Conservation (phyloP, 2,329 filamentous ascomycete species). For the Trichoderma afroharzianum region DNA sequence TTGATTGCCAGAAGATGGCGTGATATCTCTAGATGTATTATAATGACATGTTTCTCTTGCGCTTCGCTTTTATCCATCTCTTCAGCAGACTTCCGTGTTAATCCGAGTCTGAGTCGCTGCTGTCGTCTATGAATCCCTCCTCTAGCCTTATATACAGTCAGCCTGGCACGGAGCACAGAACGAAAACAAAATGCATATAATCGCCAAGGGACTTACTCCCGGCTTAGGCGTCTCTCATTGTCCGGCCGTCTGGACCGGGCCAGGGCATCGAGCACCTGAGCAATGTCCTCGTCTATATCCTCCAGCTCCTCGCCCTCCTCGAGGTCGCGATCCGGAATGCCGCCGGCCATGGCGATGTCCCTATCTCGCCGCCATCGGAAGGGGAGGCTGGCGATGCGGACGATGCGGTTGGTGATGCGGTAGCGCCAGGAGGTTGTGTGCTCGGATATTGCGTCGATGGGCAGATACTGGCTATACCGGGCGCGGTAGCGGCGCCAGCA, state of each 20-base stretch:
- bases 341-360: slow-evolving; percentile 39
- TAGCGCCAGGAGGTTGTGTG: slow-evolving; percentile 53
- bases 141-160: slow-evolving; percentile 30
- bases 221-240: slow-evolving; percentile 62
- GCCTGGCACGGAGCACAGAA: neutral
- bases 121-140: slow-evolving; percentile 44
- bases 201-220: slow-evolving; percentile 55
- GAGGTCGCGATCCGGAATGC: slow-evolving; percentile 48
- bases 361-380: slow-evolving; percentile 47
- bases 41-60: neutral
- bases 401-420: slow-evolving; percentile 38
- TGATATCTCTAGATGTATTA: neutral
- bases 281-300: slow-evolving; percentile 51
- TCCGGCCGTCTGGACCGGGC: slow-evolving; percentile 39
- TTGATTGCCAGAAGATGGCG: neutral
- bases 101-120: slow-evolving; percentile 37
- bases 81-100: neutral
- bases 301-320: slow-evolving; percentile 67
- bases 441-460: slow-evolving; percentile 59
- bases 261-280: slow-evolving; percentile 39
- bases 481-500: slow-evolving; percentile 66
- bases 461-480: slow-evolving; percentile 71
- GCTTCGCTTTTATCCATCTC: neutral
- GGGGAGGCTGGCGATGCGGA: slow-evolving; percentile 32
- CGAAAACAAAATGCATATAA: neutral